Percentiles rank a stretch among this genome's conserved stretches.
These are phyloP conservation scores for Blastobotrys persicus DNA, from an alignment of 1,139 yeast genomes.

Conservation along the genomic window DNA sequence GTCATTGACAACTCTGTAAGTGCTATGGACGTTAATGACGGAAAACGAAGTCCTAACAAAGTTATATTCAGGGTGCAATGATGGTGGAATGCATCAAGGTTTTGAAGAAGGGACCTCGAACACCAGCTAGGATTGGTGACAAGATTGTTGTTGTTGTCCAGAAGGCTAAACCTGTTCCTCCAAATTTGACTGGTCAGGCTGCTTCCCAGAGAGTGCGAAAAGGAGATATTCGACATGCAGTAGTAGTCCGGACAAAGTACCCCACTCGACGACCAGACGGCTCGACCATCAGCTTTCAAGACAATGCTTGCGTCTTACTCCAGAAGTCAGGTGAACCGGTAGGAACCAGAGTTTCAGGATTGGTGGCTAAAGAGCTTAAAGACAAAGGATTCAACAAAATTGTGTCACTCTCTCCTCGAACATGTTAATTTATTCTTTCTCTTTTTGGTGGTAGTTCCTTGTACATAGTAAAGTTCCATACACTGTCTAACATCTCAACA, in stretches of 20 bases:
- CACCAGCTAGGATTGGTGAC: conserved; percentile 84
- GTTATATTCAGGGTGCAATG: conserved; percentile 62
- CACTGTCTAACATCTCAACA: background rate
- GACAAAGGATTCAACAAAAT: conserved; percentile 83
- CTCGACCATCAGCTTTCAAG: conserved; percentile 81
- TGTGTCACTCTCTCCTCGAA: conserved; percentile 87
- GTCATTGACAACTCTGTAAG: conserved; percentile 80
- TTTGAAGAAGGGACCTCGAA: conserved; percentile 80
- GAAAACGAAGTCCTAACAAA: background rate
- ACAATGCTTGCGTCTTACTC: conserved; percentile 92
- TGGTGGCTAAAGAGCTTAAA: conserved; percentile 88
- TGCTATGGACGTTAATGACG: conserved; percentile 11
- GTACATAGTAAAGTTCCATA: background rate
- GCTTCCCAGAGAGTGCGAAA: conserved; percentile 73
- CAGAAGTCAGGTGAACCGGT: conserved; percentile 92
- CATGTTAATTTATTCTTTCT: conserved; percentile 50
- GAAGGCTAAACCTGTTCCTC: conserved; percentile 79
- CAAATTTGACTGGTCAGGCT: conserved; percentile 40
- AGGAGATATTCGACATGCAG: conserved; percentile 95
- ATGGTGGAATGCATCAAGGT: conserved; percentile 96
- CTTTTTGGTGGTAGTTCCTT: background rate
- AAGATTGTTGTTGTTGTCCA: conserved; percentile 93
- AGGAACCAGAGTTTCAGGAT: conserved; percentile 90
- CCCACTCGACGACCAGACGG: conserved; percentile 87
- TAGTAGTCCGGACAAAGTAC: conserved; percentile 89